Percentiles rank a stretch among this genome's conserved stretches.
Conservation (phyloP, 176 grass and related monocot species). For the Aechmea fasciata region DNA sequence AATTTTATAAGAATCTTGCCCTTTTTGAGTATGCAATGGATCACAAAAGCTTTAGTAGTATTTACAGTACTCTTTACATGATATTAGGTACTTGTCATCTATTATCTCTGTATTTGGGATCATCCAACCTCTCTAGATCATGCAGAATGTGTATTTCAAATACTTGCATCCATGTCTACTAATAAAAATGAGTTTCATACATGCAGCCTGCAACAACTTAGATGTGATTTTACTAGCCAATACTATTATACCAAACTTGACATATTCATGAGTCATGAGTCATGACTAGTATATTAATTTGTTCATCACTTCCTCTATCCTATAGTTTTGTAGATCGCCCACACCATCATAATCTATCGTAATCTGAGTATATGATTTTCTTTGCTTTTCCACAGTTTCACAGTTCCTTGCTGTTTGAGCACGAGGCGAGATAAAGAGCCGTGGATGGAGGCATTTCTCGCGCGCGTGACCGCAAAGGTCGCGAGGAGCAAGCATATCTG, state of each 20-base stretch:
- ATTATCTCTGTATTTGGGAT: not conserved
- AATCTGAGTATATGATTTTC: not conserved
- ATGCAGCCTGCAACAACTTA: no score
- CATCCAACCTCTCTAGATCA: not conserved
- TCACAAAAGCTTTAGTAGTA: not conserved
- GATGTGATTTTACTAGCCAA: no score
- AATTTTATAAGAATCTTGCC: not conserved
- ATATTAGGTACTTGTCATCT: not conserved
- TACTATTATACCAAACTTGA: no score
- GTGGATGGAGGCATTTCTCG: constrained; percentile 53
- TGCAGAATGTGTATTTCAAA: no score
- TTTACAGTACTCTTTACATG: not conserved
- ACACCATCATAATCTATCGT: not conserved
- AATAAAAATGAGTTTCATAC: no score
- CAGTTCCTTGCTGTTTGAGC: constrained; percentile 51
- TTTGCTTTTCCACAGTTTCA: constrained; percentile 43
- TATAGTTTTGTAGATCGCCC: not conserved
- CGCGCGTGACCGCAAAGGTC: constrained; percentile 35
- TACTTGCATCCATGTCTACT: no score
- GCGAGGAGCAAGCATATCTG: constrained; percentile 37
- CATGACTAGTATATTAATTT: no score
- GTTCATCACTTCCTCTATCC: no score
- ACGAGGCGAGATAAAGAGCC: constrained; percentile 40
- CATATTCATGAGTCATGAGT: no score
- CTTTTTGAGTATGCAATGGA: not conserved